phyloP scores from a whole-genome alignment of 129 eudicot genomes.

The Glebionis coronaria region DNA sequence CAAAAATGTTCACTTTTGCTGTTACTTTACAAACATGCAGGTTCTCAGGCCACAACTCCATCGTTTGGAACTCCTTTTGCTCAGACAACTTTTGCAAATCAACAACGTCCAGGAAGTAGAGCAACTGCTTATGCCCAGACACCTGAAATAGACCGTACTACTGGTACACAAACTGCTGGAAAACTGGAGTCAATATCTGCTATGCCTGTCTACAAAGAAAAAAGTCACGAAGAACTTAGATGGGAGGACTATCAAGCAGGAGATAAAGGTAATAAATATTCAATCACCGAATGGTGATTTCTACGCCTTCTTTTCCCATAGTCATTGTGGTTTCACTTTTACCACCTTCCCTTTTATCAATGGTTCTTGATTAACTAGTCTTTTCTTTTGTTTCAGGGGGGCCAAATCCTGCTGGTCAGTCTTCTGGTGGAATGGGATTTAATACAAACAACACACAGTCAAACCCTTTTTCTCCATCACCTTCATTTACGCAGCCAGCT shows the following conservation, averaged over 20 bases:
- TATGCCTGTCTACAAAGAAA: constrained; percentile 88
- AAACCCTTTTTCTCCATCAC: constrained; percentile 54
- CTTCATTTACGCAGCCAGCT: constrained; percentile 64
- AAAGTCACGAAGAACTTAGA: constrained; percentile 92
- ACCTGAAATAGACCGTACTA: constrained; percentile 58
- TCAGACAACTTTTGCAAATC: constrained; percentile 67
- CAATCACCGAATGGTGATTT: no score
- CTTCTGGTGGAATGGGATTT: constrained; percentile 61
- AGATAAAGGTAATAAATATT: constrained; percentile 67
- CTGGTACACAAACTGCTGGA: constrained; percentile 66
- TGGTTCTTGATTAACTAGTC: constrained; percentile 8
- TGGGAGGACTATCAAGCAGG: constrained; percentile 98
- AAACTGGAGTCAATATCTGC: constrained; percentile 93
- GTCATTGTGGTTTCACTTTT: no score
- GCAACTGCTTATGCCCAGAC: constrained; percentile 73
- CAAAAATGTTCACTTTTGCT: constrained; percentile 9
- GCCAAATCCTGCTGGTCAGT: constrained; percentile 79
- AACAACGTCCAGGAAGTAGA: constrained; percentile 83
- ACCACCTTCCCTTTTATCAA: no score
- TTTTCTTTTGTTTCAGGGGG: constrained; percentile 53
- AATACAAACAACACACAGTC: constrained; percentile 39
- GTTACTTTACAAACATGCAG: constrained; percentile 37
- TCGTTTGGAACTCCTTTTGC: constrained; percentile 69
- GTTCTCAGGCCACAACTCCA: constrained; percentile 68
- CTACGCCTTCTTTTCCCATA: no score